Base-by-base conservation (phyloP, 768 basidiomycete species). In the Tulasnella sp. region DNA sequence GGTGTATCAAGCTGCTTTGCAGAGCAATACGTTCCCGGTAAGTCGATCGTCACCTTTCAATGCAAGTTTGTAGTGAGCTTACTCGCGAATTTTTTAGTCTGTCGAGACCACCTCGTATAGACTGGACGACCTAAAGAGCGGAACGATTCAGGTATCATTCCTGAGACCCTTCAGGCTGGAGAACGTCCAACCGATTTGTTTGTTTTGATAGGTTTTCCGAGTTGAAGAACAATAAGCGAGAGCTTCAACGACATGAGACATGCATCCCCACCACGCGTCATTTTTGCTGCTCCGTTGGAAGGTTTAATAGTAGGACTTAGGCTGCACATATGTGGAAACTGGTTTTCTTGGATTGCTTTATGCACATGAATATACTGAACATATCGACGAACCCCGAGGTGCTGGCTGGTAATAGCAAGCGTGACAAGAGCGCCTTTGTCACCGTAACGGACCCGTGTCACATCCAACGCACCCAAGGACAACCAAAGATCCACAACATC, bases 51-150 rank as follows among this genome's bases (percentile, higher is more conserved):
- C 73, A 47, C 66, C 52, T 44, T 29, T 37, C 65, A 26, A 59
- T 52, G 8, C 29, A 35, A 5, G 16, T 8, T 32, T 41, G 4
- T 40, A 68, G 22, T 34, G 26, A 62, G 34, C 62, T 76, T 26
- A 73, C 72, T 36, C n/a, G 42, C 39, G 2, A 47, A 75, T 74
- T 77, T 26, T 76, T 59, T 77, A 85, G 84, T 86, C 82, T 75
- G 89, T 94, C 36, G 92, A 94, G 77, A 84, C 83, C 66, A 89
- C 86, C n/a, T 94, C 90, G 77, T 96, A 95, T 81, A 86, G 91
- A 71, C 80, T 94, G 79, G 93, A 95, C 47, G 94, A 95, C 82
- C 78, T 95, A 76, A 95, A 95, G 82, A 91, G 88, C 77, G 94
- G 94, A 12, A 81, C 83, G 32, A 85, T 94, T 52, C 90, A 92